phyloP scores from a whole-genome alignment of 2,329 filamentous ascomycete genomes.

The Gliomastix tumulicola region DNA sequence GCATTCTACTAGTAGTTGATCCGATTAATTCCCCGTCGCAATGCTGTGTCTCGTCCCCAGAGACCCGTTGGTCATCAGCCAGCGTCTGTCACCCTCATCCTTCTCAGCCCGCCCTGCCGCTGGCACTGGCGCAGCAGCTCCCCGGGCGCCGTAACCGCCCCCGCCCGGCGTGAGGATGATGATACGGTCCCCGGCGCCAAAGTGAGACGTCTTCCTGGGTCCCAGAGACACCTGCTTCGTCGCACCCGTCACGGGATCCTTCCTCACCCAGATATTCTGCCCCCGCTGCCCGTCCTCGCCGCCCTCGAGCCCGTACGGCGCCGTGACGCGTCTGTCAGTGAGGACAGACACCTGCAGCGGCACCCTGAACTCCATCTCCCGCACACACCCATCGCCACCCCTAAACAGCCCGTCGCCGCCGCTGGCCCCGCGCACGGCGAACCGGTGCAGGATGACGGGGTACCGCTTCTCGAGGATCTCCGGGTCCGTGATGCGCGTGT shows the following conservation, averaged over 20 bases:
- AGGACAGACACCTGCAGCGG: conserved; percentile 70
- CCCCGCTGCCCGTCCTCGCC: conserved; percentile 61
- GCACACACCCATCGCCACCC: conserved; percentile 68
- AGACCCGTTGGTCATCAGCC: conserved; percentile 1
- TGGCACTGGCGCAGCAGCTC: not conserved
- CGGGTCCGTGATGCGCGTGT: conserved; percentile 72
- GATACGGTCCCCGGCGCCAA: conserved; percentile 8
- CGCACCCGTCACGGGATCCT: conserved; percentile 16
- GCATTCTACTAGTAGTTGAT: too few species aligned
- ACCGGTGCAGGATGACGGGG: conserved; percentile 57
- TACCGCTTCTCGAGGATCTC: conserved; percentile 73
- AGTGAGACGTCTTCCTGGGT: conserved; percentile 9
- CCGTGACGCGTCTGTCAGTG: conserved; percentile 68
- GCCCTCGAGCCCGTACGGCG: conserved; percentile 65
- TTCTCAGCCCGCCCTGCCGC: not conserved
- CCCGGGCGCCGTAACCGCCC: conserved; percentile 6
- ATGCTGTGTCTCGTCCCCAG: conserved; percentile 1
- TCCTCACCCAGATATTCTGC: conserved; percentile 57
- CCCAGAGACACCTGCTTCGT: conserved; percentile 18
- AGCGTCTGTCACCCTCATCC: not conserved
- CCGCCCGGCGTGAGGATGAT: conserved; percentile 11
- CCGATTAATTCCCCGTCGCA: conserved; percentile 4
- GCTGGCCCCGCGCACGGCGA: conserved; percentile 53
- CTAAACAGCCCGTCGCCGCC: conserved; percentile 49
- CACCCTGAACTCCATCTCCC: conserved; percentile 73